Evolutionary conservation across 805 yeast species (phyloP), one percentile per base, ranked within the genome.

Genomic region (Pichia occidentalis): DNA sequence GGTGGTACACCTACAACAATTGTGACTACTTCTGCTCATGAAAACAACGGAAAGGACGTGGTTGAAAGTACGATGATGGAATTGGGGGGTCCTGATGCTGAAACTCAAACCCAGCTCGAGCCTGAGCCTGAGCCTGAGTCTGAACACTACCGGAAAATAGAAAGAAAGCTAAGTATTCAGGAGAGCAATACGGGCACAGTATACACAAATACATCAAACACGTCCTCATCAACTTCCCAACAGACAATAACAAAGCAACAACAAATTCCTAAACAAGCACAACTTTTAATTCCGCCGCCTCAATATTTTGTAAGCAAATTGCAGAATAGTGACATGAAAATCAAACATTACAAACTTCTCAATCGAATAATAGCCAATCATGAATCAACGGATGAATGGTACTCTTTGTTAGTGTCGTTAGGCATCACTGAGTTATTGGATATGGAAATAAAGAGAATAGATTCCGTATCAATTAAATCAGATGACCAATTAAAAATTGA

Each of bases 361-460:
- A 61, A 56, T 26, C 42, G 40, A 20, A 37, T 45, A 6, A 39
- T 58, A 21, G 29, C 31, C 10, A 40, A 44, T 20, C 18, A 11
- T 19, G 33, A 30, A 16, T 32, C 19, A 7, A 46, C 43, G 20
- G 30, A 31, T 11, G 71, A 63, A 32, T 90, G 97, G 97, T 92
- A 85, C 0, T 68, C 74, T 34, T 69, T 67, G 17, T 92, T 92
- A 51, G 67, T 86, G n/a, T 76, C 70, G 36, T 70, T 75, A 30
- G 94, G 85, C 56, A 97, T 97, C 8, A 86, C 82, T 42, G 71
- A 80, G 7, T 83, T 86, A 0, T 68, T 92, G 36, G 75, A 85
- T 7, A 74, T 77, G 12, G 77, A 75, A 25, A 63, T 92, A 30
- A 74, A 72, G 40, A 78, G 75, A 33, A 65, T 78, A 37, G 67